Percentiles rank a stretch among this genome's conserved stretches.
Conservation (phyloP, 768 basidiomycete genomes). For the Mrakia blollopis region DNA sequence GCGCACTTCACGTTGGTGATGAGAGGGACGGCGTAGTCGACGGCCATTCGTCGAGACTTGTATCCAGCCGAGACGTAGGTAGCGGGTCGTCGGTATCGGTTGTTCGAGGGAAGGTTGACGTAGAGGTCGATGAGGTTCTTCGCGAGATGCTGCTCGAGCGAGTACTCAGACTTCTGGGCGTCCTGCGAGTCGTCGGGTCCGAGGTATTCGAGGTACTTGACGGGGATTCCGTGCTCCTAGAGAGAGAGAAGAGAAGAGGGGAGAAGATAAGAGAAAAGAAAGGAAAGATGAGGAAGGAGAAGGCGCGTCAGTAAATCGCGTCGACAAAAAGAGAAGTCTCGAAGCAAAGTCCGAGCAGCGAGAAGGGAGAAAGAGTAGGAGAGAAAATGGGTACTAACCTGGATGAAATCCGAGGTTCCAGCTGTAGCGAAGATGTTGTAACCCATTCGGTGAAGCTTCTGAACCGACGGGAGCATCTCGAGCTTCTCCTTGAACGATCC, state of each 20-base stretch:
- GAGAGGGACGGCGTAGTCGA: conserved; percentile 94
- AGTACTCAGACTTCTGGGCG: conserved; percentile 93
- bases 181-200: conserved; percentile 57
- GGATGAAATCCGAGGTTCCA: conserved; percentile 95
- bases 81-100: conserved; percentile 92
- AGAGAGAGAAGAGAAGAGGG: background rate
- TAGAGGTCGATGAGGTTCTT: conserved; percentile 99
- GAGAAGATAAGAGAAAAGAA: background rate
- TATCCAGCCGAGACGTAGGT: conserved; percentile 97
- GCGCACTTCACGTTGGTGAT: conserved; percentile 99
- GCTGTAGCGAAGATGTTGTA: conserved; percentile 96
- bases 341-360: background rate
- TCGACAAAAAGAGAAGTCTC: background rate
- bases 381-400: conserved; percentile 26
- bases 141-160: conserved; percentile 82
- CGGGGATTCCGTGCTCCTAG: conserved; percentile 86
- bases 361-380: background rate
- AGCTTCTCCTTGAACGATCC: conserved; percentile 97
- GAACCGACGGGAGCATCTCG: conserved; percentile 88
- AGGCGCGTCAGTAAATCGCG: background rate
- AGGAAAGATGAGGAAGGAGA: background rate
- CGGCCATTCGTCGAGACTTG: conserved; percentile 93
- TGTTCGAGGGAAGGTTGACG: conserved; percentile 97
- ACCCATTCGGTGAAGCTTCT: conserved; percentile 87
- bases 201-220: conserved; percentile 93